phyloP scores from a whole-genome alignment of 768 basidiomycete species.

The Podaxis mareebaensis region DNA sequence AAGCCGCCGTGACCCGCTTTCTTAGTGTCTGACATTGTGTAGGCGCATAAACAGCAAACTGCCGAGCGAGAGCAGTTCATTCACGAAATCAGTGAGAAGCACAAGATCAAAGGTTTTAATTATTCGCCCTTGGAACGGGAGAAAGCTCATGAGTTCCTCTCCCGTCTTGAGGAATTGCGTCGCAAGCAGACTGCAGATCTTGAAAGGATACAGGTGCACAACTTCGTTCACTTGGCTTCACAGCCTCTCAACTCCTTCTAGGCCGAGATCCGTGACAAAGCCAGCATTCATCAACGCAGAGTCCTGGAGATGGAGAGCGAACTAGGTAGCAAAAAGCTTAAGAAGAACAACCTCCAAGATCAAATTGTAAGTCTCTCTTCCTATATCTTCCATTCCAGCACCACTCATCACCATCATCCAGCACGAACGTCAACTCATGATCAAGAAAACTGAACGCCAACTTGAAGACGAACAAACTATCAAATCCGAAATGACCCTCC shows the following conservation, averaged over 20 bases:
- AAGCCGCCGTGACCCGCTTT: neutral
- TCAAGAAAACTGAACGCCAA: conserved; percentile 51
- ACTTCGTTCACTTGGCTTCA: neutral
- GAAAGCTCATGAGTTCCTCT: conserved; percentile 72
- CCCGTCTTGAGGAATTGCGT: conserved; percentile 63
- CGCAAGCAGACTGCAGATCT: conserved; percentile 62
- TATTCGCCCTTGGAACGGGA: conserved; percentile 68
- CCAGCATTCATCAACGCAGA: conserved; percentile 66
- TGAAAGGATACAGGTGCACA: conserved; percentile 65
- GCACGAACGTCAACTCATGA: conserved; percentile 52
- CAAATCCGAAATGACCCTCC: conserved; percentile 50
- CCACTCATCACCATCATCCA: conserved; percentile 22
- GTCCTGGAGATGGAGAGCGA: conserved; percentile 57
- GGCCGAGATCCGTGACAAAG: conserved; percentile 55
- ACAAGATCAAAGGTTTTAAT: conserved; percentile 75
- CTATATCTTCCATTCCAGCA: neutral
- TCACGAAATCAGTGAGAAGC: conserved; percentile 63
- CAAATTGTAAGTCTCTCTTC: conserved; percentile 50
- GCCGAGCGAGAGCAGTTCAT: conserved; percentile 73
- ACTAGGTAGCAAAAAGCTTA: conserved; percentile 53
- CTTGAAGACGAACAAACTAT: conserved; percentile 60
- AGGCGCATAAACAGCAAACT: conserved; percentile 78
- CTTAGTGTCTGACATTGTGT: neutral
- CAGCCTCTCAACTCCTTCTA: conserved; percentile 25
- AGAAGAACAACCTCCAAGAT: conserved; percentile 50